phyloP scores from a whole-genome alignment of 1,284 basidiomycete genomes.

The Naganishia liquefaciens region DNA sequence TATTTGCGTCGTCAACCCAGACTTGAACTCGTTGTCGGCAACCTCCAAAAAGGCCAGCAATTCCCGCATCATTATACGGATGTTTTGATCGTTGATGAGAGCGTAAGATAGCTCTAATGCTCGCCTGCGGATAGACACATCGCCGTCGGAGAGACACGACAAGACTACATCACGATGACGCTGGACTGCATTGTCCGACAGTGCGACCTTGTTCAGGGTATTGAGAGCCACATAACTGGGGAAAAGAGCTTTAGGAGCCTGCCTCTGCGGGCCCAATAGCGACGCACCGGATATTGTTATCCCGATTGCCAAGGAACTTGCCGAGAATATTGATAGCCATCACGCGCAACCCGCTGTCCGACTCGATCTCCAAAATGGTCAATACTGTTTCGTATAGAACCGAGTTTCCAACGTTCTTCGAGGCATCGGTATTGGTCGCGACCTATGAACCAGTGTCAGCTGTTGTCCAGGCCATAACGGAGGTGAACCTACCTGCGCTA shows the following conservation, averaged over 20 bases:
- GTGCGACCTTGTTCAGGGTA: constrained; percentile 95
- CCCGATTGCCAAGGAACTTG: constrained; percentile 95
- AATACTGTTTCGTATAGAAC: constrained; percentile 98
- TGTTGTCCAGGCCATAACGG: neutral
- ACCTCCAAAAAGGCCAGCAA: constrained; percentile 95
- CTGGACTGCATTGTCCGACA: constrained; percentile 98
- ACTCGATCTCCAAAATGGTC: constrained; percentile 97
- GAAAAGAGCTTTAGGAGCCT: neutral
- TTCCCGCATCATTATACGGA: constrained; percentile 88
- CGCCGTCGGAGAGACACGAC: constrained; percentile 95
- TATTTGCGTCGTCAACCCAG: constrained; percentile 96
- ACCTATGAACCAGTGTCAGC: constrained; percentile 61
- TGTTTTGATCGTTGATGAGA: constrained; percentile 93
- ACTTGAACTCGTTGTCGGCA: constrained; percentile 98
- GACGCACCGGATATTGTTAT: constrained; percentile 93
- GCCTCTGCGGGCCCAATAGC: constrained; percentile 2
- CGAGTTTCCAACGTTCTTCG: constrained; percentile 97
- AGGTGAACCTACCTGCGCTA: constrained; percentile 71
- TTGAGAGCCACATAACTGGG: constrained; percentile 93
- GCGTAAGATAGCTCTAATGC: constrained; percentile 97
- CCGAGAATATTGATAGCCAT: constrained; percentile 99
- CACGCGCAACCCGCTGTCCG: constrained; percentile 89
- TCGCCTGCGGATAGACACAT: constrained; percentile 95
- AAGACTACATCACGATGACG: constrained; percentile 97
- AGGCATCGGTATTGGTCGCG: constrained; percentile 96